Evolutionary conservation across 108 stramenopile species (phyloP), one percentile per base, ranked within the genome.

Genomic region (Skeletonema costatum): DNA sequence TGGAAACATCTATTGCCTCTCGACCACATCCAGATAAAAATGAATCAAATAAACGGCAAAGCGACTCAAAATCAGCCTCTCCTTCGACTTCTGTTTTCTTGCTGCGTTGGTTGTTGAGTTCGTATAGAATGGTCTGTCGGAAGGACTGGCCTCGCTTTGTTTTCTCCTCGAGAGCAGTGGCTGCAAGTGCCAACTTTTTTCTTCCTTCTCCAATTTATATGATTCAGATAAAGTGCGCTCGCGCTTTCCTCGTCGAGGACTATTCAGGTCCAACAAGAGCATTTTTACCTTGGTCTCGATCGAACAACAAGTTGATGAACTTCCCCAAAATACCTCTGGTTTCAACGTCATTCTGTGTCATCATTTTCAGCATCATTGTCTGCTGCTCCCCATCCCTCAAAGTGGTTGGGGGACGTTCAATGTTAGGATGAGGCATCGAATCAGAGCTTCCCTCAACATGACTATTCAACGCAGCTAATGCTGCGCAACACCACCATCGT

Each of bases 401-500:
- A 81, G 58, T 65, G 50, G 50, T 63, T 48, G 16, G 81, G 16
- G 81, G 69, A 41, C 33, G 12, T 19, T 60, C 42, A 16, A 75
- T 58, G 16, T 71, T 53, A n/a, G 64, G n/a, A 8, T 32, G 46
- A 19, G 17, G 32, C 17, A 70, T 73, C 19, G 44, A 46, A 14
- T 76, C 82, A 29, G 70, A 63, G 51, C 29, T 35, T 9, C 80
- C 87, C 31, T 89, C 82, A 12, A 35, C 70, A 56, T 89, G 90
- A 68, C 81, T 75, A 66, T 84, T 85, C 14, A 94, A 71, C 17
- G 88, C 84, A n/a, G 90, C 84, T 38, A 94, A 69, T 16, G 93
- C 93, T 14, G 90, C 78, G 93, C 93, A 16, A 92, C 72, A 13
- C 90, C 90, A 4, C 90, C 93, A 85, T 90, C 90, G 63, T 94